Base-by-base conservation (phyloP, 257 asterid genomes). In the Handroanthus guayacan region DNA sequence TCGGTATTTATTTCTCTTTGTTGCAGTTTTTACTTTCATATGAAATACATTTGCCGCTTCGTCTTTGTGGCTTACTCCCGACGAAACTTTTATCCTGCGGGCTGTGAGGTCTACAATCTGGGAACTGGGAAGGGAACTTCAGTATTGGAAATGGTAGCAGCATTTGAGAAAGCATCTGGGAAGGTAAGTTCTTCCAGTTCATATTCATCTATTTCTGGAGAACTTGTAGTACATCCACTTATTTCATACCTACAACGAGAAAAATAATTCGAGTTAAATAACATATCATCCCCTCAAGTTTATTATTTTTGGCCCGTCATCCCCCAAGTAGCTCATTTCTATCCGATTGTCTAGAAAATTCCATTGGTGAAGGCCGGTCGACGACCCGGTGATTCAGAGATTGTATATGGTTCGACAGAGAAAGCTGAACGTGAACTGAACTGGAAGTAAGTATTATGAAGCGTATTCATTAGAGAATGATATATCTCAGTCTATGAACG, bases 91-190 rank as follows among this genome's bases (percentile, higher is more conserved):
- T 54, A 62, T 10, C 68, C 71, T 62, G 78, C 85, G 93, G 98
- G 99, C 45, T 93, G 99, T 70, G 98, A 95, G 87, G 98, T 95
- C 70, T 95, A 91, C 87, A 95, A 95, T 84, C 87, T 95, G 82
- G 99, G 98, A 67, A 93, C 99, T 20, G 99, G 99, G 80, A 91
- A 89, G 79, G 99, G 99, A 64, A 91, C 96, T 8, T 93, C 99
- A 18, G 99, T 95, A 13, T 73, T 95, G 89, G 99, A 95, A 89
- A 95, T 95, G 99, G 98, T 95, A 37, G 86, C 92, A 13, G 90
- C 99, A 62, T 95, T 95, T 72, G 99, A 95, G 89, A 88, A 90
- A 87, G 99, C 98, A 39, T 95, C 99, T 8, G 97, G 97, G 72
- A 93, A 93, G 98, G 99, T 93, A 80, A 67, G 47, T 63, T 77